Evolutionary conservation across 2,329 filamentous ascomycete species (phyloP), one percentile per base, ranked within the genome.

Genomic region (Botrytis tulipae): DNA sequence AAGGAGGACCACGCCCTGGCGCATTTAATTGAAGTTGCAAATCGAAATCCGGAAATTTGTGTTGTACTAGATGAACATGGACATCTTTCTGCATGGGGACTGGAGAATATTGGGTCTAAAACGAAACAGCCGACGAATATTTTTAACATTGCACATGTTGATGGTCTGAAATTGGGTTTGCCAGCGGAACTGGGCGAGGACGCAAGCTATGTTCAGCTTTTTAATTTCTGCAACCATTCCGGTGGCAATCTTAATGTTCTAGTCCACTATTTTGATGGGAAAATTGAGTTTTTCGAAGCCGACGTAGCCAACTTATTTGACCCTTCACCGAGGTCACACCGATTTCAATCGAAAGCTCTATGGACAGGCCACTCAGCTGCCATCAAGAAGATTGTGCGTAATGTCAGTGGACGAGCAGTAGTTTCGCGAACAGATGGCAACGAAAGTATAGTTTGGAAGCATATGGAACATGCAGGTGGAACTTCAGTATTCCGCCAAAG

Each of bases 41-140:
- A 95, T 75, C 91, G 91, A 70, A 92, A 88, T 73, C 93, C 95
- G 0, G 96, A 99, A 80, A 89, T 99, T 4, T 96, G 94, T 77
- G 87, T 98, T 37, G 90, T 95, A 14, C 85, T 97, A 66, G 94
- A 98, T 82, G 90, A 91, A n/a, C 85, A 87, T 66, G 95, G 95
- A 1, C 90, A 91, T 76, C 93, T 98, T 92, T 94, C 93, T 59
- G 94, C 93, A 0, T 98, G 95, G 93, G 95, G 94, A 0, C 84
- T 99, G 73, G 95, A 98, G 81, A 95, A 95, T 79, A 88, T 97
- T 32, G 91, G 92, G 51, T 90, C 89, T 78, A 93, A 91, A 79
- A 85, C 86, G 46, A 89, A 88, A 77, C 89, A 88, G 74, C 86
- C 87, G 6, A 86, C 89, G 42, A 90, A 91, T 75, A 88, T 95